Conservation (phyloP, 2,329 filamentous ascomycete genomes). For the Fusarium drepaniforme region DNA sequence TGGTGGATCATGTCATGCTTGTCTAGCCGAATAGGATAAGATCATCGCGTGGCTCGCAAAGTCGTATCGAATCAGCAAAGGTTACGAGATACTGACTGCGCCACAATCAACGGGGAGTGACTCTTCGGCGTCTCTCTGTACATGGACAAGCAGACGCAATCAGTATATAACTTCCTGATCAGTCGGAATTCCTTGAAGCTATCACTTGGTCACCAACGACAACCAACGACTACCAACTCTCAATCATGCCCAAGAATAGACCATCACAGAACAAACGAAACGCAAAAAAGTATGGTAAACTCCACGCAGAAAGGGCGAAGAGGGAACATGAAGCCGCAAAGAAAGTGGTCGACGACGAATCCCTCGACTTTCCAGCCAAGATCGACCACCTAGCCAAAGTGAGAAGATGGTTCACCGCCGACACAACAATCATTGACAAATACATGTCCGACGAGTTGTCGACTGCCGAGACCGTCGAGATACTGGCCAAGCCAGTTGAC, state of each 20-base stretch:
- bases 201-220: not conserved
- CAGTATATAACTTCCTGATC: not conserved
- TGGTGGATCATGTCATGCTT: not conserved
- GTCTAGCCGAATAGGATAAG: not conserved
- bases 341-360: not conserved
- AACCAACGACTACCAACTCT: no score
- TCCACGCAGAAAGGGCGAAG: not conserved
- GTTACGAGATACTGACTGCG: not conserved
- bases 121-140: not conserved
- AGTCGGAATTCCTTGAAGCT: not conserved
- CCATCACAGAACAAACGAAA: not conserved
- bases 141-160: not conserved
- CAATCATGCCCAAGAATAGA: slow-evolving; percentile 15
- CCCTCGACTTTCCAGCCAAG: not conserved
- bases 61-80: not conserved
- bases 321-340: not conserved
- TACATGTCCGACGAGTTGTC: not conserved
- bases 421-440: rapidly evolving
- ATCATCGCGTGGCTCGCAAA: not conserved
- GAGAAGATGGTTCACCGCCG: slow-evolving; percentile 6
- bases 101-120: slow-evolving; percentile 1
- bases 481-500: not conserved
- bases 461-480: not conserved
- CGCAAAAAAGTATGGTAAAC: not conserved
- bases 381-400: not conserved